Base-by-base conservation (phyloP, 1,284 basidiomycete species). In the Ceratorhiza oryzae-sativae region DNA sequence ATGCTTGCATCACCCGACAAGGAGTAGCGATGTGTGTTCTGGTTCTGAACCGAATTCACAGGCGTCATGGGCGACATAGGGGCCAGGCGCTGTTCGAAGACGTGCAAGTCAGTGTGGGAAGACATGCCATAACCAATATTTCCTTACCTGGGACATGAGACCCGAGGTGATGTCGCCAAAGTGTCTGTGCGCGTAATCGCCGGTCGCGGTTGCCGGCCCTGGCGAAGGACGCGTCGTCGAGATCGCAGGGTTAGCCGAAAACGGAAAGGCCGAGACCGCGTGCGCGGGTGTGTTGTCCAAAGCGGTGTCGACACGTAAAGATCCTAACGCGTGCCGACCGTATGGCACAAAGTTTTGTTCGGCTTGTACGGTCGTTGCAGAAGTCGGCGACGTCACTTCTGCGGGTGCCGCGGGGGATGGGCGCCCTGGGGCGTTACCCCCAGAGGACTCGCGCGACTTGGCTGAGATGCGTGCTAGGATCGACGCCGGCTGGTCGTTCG, bases 401-500 rank as follows among this genome's bases (percentile, higher is more conserved):
- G 23, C 41, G 13, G 55, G 32, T 36, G 20, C 65, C 42, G 20
- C 58, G 41, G 58, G 58, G n/a, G 58, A 60, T 12, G 65, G 65
- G 15, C 51, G 51, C 18, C 39, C n/a, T 13, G 65, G 49, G 15
- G 27, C 23, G 30, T 46, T 46, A 8, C 65, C 65, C 30, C 65
- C 65, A 30, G 49, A 53, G 36, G 65, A 68, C 27, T 68, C 67
- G 23, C 67, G 41, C 49, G 73, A 63, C 77, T 88, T 89, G 72
- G 84, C 87, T 65, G 86, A 86, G 78, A 93, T 91, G 49, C 91
- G 88, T 60, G 89, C 86, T 59, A 93, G 83, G 46, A 93, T 82
- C 8, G 91, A 93, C 39, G 87, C 85, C 0, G 87, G 86, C 9
- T 73, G 72, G 23, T 74, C 73, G 75, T 90, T 90, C 12, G 90